Percentiles rank a stretch among this genome's conserved stretches.
These are phyloP conservation scores for Panus rudis DNA, from an alignment of 768 basidiomycete species.

Conservation along the genomic window DNA sequence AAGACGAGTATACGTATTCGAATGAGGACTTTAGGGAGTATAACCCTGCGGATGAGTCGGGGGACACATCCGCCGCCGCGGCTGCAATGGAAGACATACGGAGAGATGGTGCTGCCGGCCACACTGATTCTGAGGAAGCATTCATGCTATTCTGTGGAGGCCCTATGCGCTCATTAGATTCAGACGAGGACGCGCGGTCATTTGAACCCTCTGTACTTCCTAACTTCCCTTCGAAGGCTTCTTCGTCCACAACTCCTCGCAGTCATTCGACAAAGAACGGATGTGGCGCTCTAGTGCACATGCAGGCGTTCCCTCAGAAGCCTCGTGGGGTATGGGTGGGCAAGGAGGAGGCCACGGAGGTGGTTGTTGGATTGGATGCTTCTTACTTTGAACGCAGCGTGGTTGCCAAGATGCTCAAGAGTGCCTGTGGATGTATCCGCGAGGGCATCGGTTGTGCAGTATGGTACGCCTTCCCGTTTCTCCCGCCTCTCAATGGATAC, in stretches of 20 bases:
- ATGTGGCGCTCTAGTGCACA: constrained; percentile 58
- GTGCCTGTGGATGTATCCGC: constrained; percentile 57
- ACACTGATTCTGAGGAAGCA: constrained; percentile 16
- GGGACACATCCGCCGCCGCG: constrained; percentile 4
- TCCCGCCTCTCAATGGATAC: not conserved
- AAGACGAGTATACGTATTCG: constrained; percentile 13
- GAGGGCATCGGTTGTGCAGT: constrained; percentile 63
- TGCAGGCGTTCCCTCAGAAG: constrained; percentile 45
- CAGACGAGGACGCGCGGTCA: constrained; percentile 8
- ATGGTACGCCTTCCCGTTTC: constrained; percentile 32
- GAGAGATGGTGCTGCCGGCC: not conserved
- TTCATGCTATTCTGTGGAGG: constrained; percentile 38
- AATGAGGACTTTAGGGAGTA: constrained; percentile 15
- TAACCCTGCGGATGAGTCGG: constrained; percentile 3
- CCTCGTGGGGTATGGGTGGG: constrained; percentile 54
- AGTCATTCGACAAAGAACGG: constrained; percentile 37
- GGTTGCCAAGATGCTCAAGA: constrained; percentile 43
- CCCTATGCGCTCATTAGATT: constrained; percentile 4
- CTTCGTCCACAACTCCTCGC: constrained; percentile 8
- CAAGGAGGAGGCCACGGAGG: constrained; percentile 41
- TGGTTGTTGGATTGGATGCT: constrained; percentile 49
- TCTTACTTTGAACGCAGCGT: constrained; percentile 49
- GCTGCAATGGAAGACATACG: constrained; percentile 12
- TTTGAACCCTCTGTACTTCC: constrained; percentile 31
- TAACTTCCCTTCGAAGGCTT: constrained; percentile 15